Base-by-base conservation (phyloP, 768 basidiomycete species). In the Auricularia cornea region DNA sequence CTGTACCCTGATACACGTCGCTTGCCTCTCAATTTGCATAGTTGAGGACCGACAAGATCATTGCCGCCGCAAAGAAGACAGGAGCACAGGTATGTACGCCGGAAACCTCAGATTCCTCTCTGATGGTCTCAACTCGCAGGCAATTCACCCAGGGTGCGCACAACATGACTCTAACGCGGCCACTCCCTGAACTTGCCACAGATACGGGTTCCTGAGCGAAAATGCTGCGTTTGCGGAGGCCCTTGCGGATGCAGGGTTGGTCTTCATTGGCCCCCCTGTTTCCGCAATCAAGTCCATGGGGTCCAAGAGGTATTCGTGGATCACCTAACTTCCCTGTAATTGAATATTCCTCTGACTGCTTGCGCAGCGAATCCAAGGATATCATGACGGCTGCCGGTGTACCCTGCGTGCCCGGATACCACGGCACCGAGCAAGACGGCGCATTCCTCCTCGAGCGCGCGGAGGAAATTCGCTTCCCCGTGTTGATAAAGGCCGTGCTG, bases 371-470 rank as follows among this genome's bases (percentile, higher is more conserved):
- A 79, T 94, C 92, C 41, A 98, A 98, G 78, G 94, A 91, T 64
- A 96, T 96, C 70, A 95, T 96, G 94, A 81, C 83, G 90, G 91
- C 83, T 67, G 94, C 94, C 63, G 87, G 87, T 1, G 94, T 98
- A 1, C 93, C 94, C 1, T 94, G 93, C 71, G 90, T 98, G 4
- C 94, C 95, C 52, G 94, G 94, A 1, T 98, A 96, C 76, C 94
- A 98, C 66, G 92, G 92, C 29, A 74, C 81, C 3, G 84, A 91
- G 51, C 94, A 97, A 77, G 84, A 89, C 65, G 84, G 86, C 1
- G 72, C 80, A n/a, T 81, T 85, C 65, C 82, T 97, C 28, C 84
- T 82, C 59, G 67, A 75, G n/a, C 81, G 89, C 70, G 88, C 94
- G 0, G 76, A 84, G 69, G 76, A 83, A 63, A 92, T 94, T 32